phyloP scores from a whole-genome alignment of 176 grass and related monocot species.

The Thalia dealbata region DNA sequence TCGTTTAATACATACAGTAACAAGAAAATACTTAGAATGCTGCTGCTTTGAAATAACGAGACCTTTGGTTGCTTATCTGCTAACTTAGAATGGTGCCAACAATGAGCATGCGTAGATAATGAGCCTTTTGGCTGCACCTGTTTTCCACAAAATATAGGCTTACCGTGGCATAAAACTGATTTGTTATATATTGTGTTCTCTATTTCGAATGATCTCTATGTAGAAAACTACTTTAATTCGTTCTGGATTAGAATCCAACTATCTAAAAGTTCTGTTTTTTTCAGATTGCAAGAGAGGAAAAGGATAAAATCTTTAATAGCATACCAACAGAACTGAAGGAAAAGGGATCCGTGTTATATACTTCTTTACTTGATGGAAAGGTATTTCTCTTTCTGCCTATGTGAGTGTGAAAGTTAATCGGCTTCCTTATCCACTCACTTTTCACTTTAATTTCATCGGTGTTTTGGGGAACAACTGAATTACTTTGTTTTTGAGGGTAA shows the following conservation, averaged over 20 bases:
- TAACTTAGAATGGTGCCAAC: background rate
- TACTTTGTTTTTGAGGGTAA: too few species aligned
- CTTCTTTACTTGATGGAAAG: constrained; percentile 70
- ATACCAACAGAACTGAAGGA: constrained; percentile 58
- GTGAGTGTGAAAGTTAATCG: too few species aligned
- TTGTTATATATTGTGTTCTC: background rate
- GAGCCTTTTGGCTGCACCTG: background rate
- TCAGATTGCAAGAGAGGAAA: constrained; percentile 70
- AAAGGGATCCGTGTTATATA: constrained; percentile 58
- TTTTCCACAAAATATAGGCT: background rate
- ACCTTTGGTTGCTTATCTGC: background rate
- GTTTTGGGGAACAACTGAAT: background rate
- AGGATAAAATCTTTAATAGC: constrained; percentile 61
- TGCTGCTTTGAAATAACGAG: background rate
- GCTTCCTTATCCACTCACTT: background rate
- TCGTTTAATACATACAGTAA: background rate
- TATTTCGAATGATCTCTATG: background rate
- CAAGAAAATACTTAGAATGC: background rate
- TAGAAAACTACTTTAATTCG: background rate
- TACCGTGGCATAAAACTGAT: too few species aligned
- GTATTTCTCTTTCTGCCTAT: constrained; percentile 16
- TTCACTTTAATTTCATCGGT: background rate
- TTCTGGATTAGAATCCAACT: background rate
- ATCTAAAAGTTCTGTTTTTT: constrained; percentile 8
- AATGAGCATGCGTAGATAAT: background rate